Evolutionary conservation across 1,139 yeast species (phyloP), one percentile per base, ranked within the genome.

Genomic region (Pichia sp.): DNA sequence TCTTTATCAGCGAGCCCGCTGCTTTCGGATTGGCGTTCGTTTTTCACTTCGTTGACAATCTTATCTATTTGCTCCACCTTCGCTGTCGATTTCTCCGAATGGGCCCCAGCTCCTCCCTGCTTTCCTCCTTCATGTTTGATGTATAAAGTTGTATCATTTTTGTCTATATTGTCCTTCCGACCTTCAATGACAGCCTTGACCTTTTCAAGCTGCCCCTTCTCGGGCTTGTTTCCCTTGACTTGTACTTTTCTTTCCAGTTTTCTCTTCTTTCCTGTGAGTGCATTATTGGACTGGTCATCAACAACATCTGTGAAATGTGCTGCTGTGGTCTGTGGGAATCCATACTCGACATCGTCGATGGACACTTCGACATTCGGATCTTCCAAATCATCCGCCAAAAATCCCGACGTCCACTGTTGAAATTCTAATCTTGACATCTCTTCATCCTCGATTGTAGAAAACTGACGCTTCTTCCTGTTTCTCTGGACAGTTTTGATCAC

Each of bases 321-420:
- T 2, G 57, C 52, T 8, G 58, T 49, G 18, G 54, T 47, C 26
- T 47, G 53, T 2, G 57, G 53, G 8, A 60, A 55, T 46, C 55
- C 53, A 50, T 60, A 56, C 10, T 48, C 58, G 7, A 50, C 53
- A 19, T 54, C 58, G 34, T 42, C 55, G 6, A 41, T 45, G 16
- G 10, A 31, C 1, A 45, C 46, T 4, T 47, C 53, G 31, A 37
- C 51, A 25, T 44, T 45, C 3, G 48, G 41, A 34, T 44, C 60
- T 37, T 52, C 58, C 3, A 54, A 58, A 37, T 70, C 74, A 25
- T 76, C 82, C 22, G 74, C 77, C 52, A 79, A 64, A 55, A 78
- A 77, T 6, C 80, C 79, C 1, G 79, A 60, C 3, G 69, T 72
- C 83, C 83, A 78, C 52, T 75, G 79, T 57, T 75, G 78, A 61